Conservation (phyloP, 805 yeast species). For the Cyberlindnera mrakii region DNA sequence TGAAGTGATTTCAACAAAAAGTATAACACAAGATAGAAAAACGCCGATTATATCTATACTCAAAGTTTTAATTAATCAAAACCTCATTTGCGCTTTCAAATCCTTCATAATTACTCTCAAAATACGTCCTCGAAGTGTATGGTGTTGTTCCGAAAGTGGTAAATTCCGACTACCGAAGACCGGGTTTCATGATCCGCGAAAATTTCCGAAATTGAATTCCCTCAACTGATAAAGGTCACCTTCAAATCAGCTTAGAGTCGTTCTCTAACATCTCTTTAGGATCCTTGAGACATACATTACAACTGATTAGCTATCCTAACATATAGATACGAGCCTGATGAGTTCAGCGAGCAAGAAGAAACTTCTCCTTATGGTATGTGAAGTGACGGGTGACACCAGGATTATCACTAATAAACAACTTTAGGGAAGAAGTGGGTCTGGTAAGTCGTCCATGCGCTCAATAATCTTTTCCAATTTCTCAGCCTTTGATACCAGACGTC, state of each 20-base stretch:
- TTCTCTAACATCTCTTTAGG: too few species aligned
- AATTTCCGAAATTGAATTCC: too few species aligned
- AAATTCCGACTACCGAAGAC: neutral
- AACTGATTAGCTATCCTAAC: neutral
- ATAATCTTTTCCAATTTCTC: slow-evolving; percentile 93
- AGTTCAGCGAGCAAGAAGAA: slow-evolving; percentile 46
- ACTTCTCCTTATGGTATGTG: slow-evolving; percentile 49
- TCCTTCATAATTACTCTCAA: too few species aligned
- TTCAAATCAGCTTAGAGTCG: too few species aligned
- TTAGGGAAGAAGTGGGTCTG: slow-evolving; percentile 93
- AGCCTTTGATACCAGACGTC: slow-evolving; percentile 90
- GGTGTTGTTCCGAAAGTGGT: neutral
- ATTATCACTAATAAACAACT: slow-evolving; percentile 5
- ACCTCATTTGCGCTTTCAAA: too few species aligned
- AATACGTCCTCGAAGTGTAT: neutral
- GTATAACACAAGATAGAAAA: too few species aligned
- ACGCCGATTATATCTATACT: too few species aligned
- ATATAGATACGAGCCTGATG: slow-evolving; percentile 8
- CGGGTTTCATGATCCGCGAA: too few species aligned
- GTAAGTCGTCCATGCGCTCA: slow-evolving; percentile 95
- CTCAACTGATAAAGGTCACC: too few species aligned
- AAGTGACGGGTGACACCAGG: too few species aligned
- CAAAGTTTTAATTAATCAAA: too few species aligned
- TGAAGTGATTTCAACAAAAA: too few species aligned
- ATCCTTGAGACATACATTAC: neutral